Base-by-base conservation (phyloP, 148 eudicot genomes). In the Mesembryanthemum crystallinum region DNA sequence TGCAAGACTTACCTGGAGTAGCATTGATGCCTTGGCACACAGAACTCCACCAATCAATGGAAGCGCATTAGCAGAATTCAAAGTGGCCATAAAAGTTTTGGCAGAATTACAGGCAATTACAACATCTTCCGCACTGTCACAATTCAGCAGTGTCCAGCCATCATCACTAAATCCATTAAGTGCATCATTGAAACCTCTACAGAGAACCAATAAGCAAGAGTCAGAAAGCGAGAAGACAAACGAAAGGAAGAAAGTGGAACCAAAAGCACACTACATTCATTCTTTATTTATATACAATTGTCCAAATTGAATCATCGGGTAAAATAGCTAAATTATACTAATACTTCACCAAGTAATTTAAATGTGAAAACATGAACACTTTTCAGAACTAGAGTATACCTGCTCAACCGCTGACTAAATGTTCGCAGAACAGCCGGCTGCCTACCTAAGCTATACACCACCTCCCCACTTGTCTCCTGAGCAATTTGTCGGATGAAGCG, bases 21-120 rank as follows among this genome's bases (percentile, higher is more conserved):
- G 86, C 98, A 94, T 94, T 30, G 98, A 94, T 73, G 98, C 96
- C 81, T 92, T 94, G 25, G 96, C 98, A 89, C 98, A 94, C 29
- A 94, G 89, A 76, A 94, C 77, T 64, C 98, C 97, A 65, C 93
- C 96, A 64, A 87, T 75, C 72, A 85, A 62, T 0, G 92, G 74
- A 39, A 89, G 79, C 35, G 89, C 75, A 79, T 58, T 83, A 71
- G 87, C 78, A 64, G 79, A 73, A 76, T 79, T 79, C 24, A 85
- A 77, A 69, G 87, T 71, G 67, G 85, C 67, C 70, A 65, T 78
- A 63, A 87, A 77, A 75, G 78, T 79, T 81, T 91, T 94, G 49
- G 89, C 80, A 15, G 92, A 86, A 80, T 87, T 90, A 76, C 91
- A 80, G 20, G 97, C 85, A 81, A 94, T 75, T 67, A 88, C 82